Evolutionary conservation across 495 filamentous ascomycete genomes (phyloP), one percentile per base, ranked within the genome.

Genomic region (Penicillium simplicissimum): DNA sequence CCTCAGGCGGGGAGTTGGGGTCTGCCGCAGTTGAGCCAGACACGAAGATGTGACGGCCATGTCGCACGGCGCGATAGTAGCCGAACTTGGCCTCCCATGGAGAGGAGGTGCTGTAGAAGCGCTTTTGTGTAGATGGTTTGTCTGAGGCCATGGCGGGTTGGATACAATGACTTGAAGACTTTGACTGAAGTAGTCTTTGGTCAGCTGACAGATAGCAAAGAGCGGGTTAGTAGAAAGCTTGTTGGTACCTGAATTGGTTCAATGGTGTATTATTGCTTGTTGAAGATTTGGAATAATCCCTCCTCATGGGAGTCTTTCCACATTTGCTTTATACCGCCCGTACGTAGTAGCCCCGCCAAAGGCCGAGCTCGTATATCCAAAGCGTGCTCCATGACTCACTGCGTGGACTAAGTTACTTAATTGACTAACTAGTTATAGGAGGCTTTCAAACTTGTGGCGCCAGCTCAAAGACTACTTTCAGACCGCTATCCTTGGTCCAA

Each of bases 31-130:
- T 82, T 19, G 80, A 77, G 4, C 80, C 80, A 14, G 80, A 78
- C 25, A 82, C 77, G 61, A 75, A 80, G 57, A 82, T 77, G 0
- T 76, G 70, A n/a, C 67, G 62, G 1, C 76, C 75, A 48, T 70
- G 73, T 0, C 77, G 76, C 7, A 82, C 69, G 10, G 80, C 80
- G 25, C 80, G 78, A 47, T 79, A 79, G 57, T 82, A 81, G 15
- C 80, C 80, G 56, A 81, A 74, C 14, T 54, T 60, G 31, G 71
- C 64, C 64, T 82, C 79, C 64, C 75, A 82, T 8, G 78, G 79
- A 3, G 76, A 79, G 25, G 67, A 55, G 19, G 78, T 79, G 15
- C 61, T 64, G 43, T 51, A 64, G 21, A 63, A 55, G 15, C 45
- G 48, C 47, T 67, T 67, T 10, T 31, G 38, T 14, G 17, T n/a